Percentiles rank a stretch among this genome's conserved stretches.
These are phyloP conservation scores for Boletus rubescentipes DNA, from an alignment of 768 basidiomycete species.

Conservation along the genomic window DNA sequence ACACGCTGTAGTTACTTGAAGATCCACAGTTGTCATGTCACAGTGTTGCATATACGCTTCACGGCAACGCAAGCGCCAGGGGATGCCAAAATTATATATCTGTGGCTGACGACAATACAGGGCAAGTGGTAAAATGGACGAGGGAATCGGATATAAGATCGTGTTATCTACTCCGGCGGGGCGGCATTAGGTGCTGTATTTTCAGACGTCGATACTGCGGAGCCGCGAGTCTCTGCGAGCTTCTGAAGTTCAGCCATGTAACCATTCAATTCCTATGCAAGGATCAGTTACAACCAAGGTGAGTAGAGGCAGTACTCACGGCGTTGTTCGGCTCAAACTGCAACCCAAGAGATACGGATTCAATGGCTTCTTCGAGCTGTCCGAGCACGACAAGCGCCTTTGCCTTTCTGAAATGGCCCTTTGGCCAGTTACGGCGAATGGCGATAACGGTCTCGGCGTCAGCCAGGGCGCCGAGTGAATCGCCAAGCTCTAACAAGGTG, in stretches of 20 bases:
- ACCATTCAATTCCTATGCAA: conserved; percentile 28
- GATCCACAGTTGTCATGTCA: background rate
- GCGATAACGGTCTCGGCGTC: conserved; percentile 91
- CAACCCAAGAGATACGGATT: conserved; percentile 79
- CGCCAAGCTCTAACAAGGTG: conserved; percentile 73
- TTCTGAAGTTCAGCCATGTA: conserved; percentile 33
- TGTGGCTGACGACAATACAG: conserved; percentile 4
- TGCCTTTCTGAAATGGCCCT: conserved; percentile 93
- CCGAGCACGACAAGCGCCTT: conserved; percentile 81
- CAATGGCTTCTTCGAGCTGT: conserved; percentile 69
- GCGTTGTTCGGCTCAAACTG: conserved; percentile 75
- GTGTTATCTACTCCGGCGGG: conserved; percentile 13
- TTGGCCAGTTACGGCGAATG: conserved; percentile 86
- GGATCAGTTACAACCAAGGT: conserved; percentile 6
- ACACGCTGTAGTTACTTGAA: background rate
- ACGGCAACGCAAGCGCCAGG: background rate
- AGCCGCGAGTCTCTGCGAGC: conserved; percentile 16
- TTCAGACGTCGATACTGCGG: background rate
- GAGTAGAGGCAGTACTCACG: conserved; percentile 34
- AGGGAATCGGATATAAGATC: background rate
- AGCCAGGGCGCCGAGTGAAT: conserved; percentile 73
- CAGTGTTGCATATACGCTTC: background rate
- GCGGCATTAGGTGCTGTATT: background rate
- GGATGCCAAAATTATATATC: background rate
- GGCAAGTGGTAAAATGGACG: background rate